Percentiles rank a stretch among this genome's conserved stretches.
phyloP scores from a whole-genome alignment of 768 basidiomycete species.

The Suillus weaverae region DNA sequence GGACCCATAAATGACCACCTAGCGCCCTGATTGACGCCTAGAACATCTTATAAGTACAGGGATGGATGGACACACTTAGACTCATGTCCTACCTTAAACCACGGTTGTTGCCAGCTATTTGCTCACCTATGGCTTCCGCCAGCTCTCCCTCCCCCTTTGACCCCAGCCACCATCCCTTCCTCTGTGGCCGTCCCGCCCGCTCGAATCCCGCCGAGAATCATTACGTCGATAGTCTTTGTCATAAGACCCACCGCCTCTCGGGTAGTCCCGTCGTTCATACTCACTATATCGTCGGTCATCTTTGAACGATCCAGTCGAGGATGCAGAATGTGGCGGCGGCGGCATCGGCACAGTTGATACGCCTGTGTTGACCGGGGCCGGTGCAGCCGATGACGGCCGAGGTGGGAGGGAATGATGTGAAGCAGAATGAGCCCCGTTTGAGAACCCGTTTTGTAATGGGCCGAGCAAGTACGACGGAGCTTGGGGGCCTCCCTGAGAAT shows the following conservation, averaged over 20 bases:
- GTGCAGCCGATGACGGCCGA: not conserved
- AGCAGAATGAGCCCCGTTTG: not conserved
- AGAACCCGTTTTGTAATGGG: not conserved
- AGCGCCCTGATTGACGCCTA: not conserved
- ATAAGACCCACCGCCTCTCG: conserved; percentile 13
- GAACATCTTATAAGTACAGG: not conserved
- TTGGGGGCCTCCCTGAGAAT: not conserved
- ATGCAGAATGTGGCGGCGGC: conserved; percentile 17
- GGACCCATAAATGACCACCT: not conserved
- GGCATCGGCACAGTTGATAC: conserved; percentile 15
- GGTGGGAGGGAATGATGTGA: not conserved
- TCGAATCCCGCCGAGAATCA: conserved; percentile 21
- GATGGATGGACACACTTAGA: not conserved
- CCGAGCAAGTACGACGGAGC: not conserved
- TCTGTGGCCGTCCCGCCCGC: conserved; percentile 10
- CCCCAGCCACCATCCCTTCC: conserved; percentile 11
- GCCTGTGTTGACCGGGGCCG: not conserved
- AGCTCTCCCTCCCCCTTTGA: conserved; percentile 8
- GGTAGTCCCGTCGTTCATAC: conserved; percentile 4
- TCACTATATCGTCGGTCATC: conserved; percentile 21
- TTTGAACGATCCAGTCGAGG: conserved; percentile 15
- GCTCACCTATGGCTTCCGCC: not conserved
- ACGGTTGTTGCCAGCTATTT: too few species aligned
- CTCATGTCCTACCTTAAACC: not conserved
- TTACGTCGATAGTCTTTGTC: conserved; percentile 14